Evolutionary conservation across 345 rosid species (phyloP).

Genomic region (Melastoma malabathricum): DNA sequence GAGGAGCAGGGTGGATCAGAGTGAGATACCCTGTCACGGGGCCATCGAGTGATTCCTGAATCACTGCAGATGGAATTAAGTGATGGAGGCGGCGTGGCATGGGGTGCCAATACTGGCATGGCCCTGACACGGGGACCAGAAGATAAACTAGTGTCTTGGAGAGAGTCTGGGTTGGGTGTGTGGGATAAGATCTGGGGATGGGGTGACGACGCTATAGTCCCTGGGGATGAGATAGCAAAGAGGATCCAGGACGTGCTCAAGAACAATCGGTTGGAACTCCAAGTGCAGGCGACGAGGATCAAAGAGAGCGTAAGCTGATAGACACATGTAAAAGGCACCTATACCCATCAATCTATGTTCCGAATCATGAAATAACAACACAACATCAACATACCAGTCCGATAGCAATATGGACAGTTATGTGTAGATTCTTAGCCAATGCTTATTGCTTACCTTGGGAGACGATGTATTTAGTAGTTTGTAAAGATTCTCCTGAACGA

Average conservation of each 20-base stretch:
- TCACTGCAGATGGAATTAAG: constrained; percentile 17
- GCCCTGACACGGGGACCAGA: constrained; percentile 34
- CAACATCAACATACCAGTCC: too few relatives aligned
- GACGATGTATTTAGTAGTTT: too few relatives aligned
- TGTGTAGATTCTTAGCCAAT: too few relatives aligned
- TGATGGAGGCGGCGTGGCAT: constrained; percentile 25
- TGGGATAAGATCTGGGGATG: constrained; percentile 19
- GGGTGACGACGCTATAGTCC: background rate
- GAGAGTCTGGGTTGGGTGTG: constrained; percentile 14
- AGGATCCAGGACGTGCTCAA: constrained; percentile 9
- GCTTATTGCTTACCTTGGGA: too few relatives aligned
- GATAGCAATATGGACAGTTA: too few relatives aligned
- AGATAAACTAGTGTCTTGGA: constrained; percentile 18
- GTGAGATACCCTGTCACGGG: constrained; percentile 15
- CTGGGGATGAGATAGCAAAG: constrained; percentile 10
- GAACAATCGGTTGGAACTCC: constrained; percentile 10
- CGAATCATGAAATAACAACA: too few relatives aligned
- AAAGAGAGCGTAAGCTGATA: constrained; percentile 13
- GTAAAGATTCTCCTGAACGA: too few relatives aligned
- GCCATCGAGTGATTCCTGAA: constrained; percentile 23
- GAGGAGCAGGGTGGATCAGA: constrained; percentile 15
- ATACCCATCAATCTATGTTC: too few relatives aligned
- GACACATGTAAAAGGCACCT: too few relatives aligned
- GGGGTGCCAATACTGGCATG: constrained; percentile 32
- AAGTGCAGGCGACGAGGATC: constrained; percentile 1